Conservation (phyloP, 139 green algal genomes). For the Chlorella sp. region DNA sequence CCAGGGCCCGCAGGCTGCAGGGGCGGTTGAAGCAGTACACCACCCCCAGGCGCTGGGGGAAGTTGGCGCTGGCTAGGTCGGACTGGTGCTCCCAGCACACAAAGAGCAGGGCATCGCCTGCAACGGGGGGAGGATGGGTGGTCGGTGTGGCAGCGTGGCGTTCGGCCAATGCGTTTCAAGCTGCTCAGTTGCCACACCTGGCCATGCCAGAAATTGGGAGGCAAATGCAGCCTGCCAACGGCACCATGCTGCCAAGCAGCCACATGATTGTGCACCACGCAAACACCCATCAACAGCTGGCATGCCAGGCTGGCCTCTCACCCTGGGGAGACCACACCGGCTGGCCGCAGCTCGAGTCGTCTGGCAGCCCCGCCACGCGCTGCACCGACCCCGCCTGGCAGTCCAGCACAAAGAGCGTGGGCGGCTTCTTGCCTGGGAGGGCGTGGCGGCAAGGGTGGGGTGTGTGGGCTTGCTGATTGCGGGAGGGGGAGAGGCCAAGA, state of each 20-base stretch:
- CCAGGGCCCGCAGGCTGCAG: conserved; percentile 62
- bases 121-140: neutral
- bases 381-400: conserved; percentile 35
- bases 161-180: too few species aligned
- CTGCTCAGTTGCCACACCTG: neutral
- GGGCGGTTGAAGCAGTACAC: conserved; percentile 92
- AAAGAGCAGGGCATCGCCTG: conserved; percentile 65
- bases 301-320: neutral
- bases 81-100: conserved; percentile 77
- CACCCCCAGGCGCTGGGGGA: conserved; percentile 80
- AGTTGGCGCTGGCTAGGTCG: conserved; percentile 53
- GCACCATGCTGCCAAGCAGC: neutral
- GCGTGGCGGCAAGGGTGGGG: neutral
- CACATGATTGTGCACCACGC: too few species aligned
- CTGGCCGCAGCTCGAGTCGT: conserved; percentile 66
- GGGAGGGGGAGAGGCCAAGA: too few species aligned
- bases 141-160: too few species aligned
- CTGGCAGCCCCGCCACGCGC: conserved; percentile 46
- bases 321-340: conserved; percentile 74
- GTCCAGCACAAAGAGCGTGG: conserved; percentile 75
- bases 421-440: conserved; percentile 60
- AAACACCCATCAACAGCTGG: too few species aligned
- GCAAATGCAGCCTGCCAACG: too few species aligned
- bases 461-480: neutral
- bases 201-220: too few species aligned